phyloP scores from a whole-genome alignment of 2,329 filamentous ascomycete species.

The Fusarium sp. region DNA sequence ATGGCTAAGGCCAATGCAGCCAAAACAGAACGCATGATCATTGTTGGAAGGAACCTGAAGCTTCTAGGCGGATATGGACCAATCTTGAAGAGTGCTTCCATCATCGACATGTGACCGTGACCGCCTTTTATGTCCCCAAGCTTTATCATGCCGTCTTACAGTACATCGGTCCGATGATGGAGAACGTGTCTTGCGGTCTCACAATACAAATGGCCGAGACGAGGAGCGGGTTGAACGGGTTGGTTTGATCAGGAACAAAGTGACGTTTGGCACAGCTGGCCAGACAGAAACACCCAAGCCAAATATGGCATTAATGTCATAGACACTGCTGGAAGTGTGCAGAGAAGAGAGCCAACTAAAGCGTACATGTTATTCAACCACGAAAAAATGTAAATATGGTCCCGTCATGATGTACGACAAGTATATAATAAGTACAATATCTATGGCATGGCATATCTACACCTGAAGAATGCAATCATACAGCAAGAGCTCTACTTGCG shows the following conservation, averaged over 20 bases:
- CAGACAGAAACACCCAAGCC: background rate
- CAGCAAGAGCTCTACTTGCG: constrained; percentile 6
- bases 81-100: background rate
- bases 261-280: background rate
- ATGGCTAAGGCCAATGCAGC: background rate
- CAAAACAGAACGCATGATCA: background rate
- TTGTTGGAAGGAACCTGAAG: background rate
- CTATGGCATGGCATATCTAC: background rate
- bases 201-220: background rate
- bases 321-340: background rate
- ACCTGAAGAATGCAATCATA: background rate
- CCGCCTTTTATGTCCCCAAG: background rate
- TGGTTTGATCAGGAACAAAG: background rate
- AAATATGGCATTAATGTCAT: background rate
- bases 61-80: background rate
- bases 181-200: background rate
- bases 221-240: background rate
- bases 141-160: background rate
- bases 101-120: background rate
- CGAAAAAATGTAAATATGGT: background rate
- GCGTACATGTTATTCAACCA: background rate
- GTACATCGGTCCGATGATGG: background rate
- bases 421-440: background rate
- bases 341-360: background rate
- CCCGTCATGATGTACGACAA: background rate